A percentile compares a stretch with the other conserved stretches of the same genome.
phyloP scores from a whole-genome alignment of 331 rosid genomes.

The Erythrophleum ivorense region DNA sequence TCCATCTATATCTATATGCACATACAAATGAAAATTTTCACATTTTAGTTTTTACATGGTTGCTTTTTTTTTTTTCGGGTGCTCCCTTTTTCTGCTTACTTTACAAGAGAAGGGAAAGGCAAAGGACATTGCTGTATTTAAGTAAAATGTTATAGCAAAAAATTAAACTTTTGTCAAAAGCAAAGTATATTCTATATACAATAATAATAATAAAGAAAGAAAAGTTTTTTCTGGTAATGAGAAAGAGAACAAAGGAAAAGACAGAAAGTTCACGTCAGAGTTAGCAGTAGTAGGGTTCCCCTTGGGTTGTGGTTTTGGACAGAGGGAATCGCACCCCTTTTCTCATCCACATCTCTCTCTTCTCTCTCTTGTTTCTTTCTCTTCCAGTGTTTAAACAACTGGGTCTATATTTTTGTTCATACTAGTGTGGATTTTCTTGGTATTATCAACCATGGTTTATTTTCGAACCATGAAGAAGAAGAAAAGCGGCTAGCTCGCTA shows the following conservation, averaged over 20 bases:
- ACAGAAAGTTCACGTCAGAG: conserved; percentile 93
- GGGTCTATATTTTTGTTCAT: conserved; percentile 59
- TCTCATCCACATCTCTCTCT: conserved; percentile 41
- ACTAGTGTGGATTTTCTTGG: conserved; percentile 64
- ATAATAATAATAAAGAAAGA: conserved; percentile 37
- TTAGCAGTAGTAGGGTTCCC: conserved; percentile 83
- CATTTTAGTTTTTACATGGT: conserved; percentile 46
- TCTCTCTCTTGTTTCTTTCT: conserved; percentile 32
- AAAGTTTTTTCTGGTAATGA: conserved; percentile 44
- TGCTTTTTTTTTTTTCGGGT: conserved; percentile 31
- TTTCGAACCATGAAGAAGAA: not conserved
- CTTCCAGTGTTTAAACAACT: conserved; percentile 39
- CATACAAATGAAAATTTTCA: conserved; percentile 48
- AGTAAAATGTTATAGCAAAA: conserved; percentile 51
- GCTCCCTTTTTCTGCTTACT: conserved; percentile 44
- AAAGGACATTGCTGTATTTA: conserved; percentile 41
- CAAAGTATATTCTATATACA: conserved; percentile 9
- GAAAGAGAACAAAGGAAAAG: conserved; percentile 77
- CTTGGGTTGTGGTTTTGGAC: conserved; percentile 58
- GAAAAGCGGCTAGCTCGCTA: not conserved
- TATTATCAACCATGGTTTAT: conserved; percentile 49
- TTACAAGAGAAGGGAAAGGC: conserved; percentile 56
- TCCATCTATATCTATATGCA: conserved; percentile 25
- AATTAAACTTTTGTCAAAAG: conserved; percentile 43
- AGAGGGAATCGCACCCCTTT: conserved; percentile 41